Evolutionary conservation across 768 basidiomycete genomes (phyloP).

Genomic region (Calocybe gangraenosa): DNA sequence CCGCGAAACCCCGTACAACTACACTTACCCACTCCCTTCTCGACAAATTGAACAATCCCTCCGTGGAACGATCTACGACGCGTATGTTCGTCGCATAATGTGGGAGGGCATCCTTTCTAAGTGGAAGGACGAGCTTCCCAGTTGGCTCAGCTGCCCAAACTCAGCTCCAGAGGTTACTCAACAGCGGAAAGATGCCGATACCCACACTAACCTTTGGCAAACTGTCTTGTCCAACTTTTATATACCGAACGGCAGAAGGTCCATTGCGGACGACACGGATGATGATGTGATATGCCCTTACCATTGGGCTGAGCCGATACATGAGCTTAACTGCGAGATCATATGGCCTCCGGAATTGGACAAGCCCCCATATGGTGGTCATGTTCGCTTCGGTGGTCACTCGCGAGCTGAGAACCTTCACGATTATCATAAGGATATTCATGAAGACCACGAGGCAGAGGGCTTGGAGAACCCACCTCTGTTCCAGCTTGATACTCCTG

Average conservation of each 20-base stretch:
- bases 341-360: conserved; percentile 78
- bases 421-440: conserved; percentile 1
- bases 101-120: conserved; percentile 76
- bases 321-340: conserved; percentile 76
- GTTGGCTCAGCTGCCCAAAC: conserved; percentile 61
- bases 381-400: no score
- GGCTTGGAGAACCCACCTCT: conserved; percentile 20
- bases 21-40: conserved; percentile 68
- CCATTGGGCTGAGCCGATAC: conserved; percentile 70
- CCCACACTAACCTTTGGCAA: conserved; percentile 23
- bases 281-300: conserved; percentile 69
- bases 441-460: neutral
- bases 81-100: conserved; percentile 82
- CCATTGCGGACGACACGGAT: conserved; percentile 32
- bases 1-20: conserved; percentile 69
- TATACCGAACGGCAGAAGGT: conserved; percentile 10
- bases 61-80: conserved; percentile 80
- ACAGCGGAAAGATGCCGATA: neutral
- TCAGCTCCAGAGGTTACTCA: neutral
- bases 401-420: no score
- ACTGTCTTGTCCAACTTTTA: conserved; percentile 19
- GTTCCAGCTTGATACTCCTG: conserved; percentile 76
- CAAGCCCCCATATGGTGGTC: conserved; percentile 31
- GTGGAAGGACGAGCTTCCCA: conserved; percentile 55
- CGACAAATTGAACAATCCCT: conserved; percentile 62